phyloP scores from a whole-genome alignment of 2,329 filamentous ascomycete species.

The Biscogniauxia marginata region DNA sequence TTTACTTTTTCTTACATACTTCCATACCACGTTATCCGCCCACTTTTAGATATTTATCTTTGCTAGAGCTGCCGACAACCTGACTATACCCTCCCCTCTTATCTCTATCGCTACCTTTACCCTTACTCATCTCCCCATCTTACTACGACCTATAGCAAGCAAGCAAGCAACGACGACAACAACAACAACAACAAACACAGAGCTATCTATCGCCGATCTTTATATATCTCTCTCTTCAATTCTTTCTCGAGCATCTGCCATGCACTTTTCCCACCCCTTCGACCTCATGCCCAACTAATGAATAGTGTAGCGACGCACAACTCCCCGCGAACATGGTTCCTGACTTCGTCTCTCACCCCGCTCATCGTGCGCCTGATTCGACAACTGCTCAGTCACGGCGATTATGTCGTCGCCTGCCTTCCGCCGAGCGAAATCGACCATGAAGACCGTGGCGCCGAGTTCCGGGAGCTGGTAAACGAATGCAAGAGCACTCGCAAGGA shows the following conservation, averaged over 20 bases:
- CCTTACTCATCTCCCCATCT: background rate
- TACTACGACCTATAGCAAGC: background rate
- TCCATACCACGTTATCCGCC: constrained; percentile 17
- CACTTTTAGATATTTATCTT: background rate
- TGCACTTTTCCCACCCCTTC: constrained; percentile 13
- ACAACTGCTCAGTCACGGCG: constrained; percentile 83
- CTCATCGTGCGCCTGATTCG: constrained; percentile 80
- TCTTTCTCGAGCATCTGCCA: background rate
- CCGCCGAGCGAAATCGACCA: constrained; percentile 77
- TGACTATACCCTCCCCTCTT: background rate
- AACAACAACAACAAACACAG: too few species aligned
- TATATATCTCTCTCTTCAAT: background rate
- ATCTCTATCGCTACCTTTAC: too few species aligned
- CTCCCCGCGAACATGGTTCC: constrained; percentile 85
- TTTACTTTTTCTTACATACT: constrained; percentile 29
- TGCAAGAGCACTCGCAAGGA: constrained; percentile 62
- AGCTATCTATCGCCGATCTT: too few species aligned
- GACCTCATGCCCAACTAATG: constrained; percentile 32
- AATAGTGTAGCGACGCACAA: constrained; percentile 59
- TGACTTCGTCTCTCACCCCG: constrained; percentile 83
- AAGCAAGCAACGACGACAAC: background rate
- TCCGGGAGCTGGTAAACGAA: constrained; percentile 73
- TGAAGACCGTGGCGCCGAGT: constrained; percentile 72
- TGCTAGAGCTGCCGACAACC: constrained; percentile 5
- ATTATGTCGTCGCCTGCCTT: constrained; percentile 83